Evolutionary conservation across 176 grass and related monocot species (phyloP).

Genomic region (Rhynchospora pubera): DNA sequence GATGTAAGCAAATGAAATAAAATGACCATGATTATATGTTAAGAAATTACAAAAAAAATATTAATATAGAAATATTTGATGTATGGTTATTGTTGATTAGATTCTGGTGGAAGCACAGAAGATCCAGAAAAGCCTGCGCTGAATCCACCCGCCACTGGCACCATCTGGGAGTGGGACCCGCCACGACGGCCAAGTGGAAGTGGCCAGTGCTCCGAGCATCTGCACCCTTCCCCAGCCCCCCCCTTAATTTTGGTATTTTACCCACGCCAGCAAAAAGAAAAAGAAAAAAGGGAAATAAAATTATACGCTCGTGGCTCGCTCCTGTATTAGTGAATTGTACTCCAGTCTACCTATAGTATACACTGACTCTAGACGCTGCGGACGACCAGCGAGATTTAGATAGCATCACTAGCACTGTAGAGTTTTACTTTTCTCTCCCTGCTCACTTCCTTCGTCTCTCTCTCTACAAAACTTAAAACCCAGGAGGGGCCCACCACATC

Average conservation of each 20-base stretch:
- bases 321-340: too few species aligned
- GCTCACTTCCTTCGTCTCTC: too few species aligned
- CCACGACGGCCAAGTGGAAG: slow-evolving; percentile 9
- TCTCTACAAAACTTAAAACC: too few species aligned
- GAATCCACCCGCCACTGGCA: background rate
- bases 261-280: background rate
- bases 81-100: too few species aligned
- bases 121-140: background rate
- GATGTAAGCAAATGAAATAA: background rate
- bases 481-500: background rate
- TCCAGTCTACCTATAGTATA: background rate
- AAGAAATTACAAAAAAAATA: too few species aligned
- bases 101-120: background rate
- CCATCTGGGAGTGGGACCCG: background rate
- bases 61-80: too few species aligned
- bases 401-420: too few species aligned
- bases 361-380: background rate
- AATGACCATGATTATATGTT: background rate
- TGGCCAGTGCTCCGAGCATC: background rate
- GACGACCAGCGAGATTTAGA: too few species aligned
- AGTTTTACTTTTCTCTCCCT: background rate
- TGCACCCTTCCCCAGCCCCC: too few species aligned
- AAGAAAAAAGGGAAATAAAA: too few species aligned
- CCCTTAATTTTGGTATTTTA: too few species aligned
- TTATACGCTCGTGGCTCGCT: too few species aligned